Conservation (phyloP, 2,329 filamentous ascomycete genomes). For the Verticillium nubilum region DNA sequence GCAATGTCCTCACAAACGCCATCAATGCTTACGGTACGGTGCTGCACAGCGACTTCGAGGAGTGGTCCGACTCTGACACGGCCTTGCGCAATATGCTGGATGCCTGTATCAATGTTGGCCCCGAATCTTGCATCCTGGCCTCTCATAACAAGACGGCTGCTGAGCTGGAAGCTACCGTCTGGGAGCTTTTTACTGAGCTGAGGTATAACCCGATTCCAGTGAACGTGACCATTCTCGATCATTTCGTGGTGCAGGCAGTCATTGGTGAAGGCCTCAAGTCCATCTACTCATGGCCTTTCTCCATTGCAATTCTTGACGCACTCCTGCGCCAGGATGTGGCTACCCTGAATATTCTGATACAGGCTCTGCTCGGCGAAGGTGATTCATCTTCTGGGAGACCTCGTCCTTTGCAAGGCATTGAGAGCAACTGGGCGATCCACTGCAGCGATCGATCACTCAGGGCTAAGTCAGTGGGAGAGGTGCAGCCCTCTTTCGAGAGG, state of each 20-base stretch:
- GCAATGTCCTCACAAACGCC: background rate
- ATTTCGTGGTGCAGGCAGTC: conserved; percentile 11
- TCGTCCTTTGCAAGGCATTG: background rate
- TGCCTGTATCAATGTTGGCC: conserved; percentile 15
- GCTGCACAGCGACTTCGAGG: conserved; percentile 16
- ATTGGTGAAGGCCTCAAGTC: conserved; percentile 9
- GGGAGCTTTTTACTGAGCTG: conserved; percentile 15
- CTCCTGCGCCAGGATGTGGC: conserved; percentile 6
- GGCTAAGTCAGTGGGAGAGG: conserved; percentile 18
- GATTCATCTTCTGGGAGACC: background rate
- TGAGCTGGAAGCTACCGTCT: conserved; percentile 17
- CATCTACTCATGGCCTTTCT: background rate
- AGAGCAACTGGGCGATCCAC: conserved; percentile 19
- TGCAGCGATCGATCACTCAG: conserved; percentile 27
- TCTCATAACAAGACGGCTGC: conserved; percentile 9
- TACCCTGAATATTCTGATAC: background rate
- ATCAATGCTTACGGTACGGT: background rate
- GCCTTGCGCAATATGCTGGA: conserved; percentile 19
- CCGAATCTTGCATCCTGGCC: conserved; percentile 16
- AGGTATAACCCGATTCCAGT: conserved; percentile 16
- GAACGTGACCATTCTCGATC: conserved; percentile 17
- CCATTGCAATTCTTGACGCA: background rate
- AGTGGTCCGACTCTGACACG: conserved; percentile 18
- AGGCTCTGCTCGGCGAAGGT: background rate
- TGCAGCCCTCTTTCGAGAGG: conserved; percentile 17